Evolutionary conservation across 345 rosid species (phyloP).

Genomic region (Hibiscus tridactylites): DNA sequence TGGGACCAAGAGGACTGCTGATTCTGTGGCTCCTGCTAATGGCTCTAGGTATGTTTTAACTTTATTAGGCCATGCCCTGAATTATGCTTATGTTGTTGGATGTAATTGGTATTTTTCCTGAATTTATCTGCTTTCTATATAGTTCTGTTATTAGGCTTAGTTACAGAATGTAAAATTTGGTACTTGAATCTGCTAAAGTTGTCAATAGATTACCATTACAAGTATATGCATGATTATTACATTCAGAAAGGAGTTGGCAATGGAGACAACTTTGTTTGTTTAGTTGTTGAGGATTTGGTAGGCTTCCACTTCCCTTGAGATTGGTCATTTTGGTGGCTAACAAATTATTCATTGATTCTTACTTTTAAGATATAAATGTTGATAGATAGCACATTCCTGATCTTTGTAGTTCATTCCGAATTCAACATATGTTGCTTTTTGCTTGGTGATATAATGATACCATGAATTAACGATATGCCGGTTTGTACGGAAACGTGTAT

Average conservation of each 20-base stretch:
- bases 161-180: no score
- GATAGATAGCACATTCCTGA: neutral
- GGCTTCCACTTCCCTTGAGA: neutral
- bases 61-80: neutral
- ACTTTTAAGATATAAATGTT: neutral
- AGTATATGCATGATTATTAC: neutral
- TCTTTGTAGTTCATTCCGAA: neutral
- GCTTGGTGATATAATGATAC: neutral
- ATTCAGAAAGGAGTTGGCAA: neutral
- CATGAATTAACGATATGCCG: neutral
- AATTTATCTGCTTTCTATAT: neutral
- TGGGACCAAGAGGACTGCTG: conserved; percentile 68
- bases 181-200: no score
- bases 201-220: no score
- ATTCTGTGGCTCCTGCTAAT: conserved; percentile 45
- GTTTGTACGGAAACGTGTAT: neutral
- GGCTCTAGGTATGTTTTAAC: conserved; percentile 34
- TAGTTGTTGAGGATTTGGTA: neutral
- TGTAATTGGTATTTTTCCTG: neutral
- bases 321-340: neutral
- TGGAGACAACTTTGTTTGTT: neutral
- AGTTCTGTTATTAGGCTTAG: neutral
- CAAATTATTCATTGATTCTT: neutral
- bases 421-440: neutral
- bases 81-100: neutral